A percentile compares a stretch with the other conserved stretches of the same genome.
Evolutionary conservation across 2,329 filamentous ascomycete genomes (phyloP).

Genomic region (Moelleriella libera): DNA sequence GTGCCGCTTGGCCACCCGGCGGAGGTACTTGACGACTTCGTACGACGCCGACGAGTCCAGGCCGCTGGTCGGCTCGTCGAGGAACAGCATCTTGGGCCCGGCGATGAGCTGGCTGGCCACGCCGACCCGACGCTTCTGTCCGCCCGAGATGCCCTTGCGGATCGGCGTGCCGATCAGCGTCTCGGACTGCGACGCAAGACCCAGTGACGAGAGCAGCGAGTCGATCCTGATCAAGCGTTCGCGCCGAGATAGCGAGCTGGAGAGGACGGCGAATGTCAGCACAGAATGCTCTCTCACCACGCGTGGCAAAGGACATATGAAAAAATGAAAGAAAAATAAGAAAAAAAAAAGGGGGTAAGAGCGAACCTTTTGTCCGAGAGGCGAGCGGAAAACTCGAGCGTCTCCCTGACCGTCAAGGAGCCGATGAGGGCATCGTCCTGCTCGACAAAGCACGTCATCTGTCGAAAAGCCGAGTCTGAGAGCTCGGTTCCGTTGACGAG

Average conservation of each 20-base stretch:
- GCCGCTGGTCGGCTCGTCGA: slow-evolving; percentile 76
- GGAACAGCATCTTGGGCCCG: slow-evolving; percentile 64
- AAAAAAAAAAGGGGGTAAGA: neutral
- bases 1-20: slow-evolving; percentile 48
- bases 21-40: slow-evolving; percentile 65
- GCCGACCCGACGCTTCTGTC: slow-evolving; percentile 69
- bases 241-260: slow-evolving; percentile 24
- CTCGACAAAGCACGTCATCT: slow-evolving; percentile 66
- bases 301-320: too few relatives aligned
- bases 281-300: too few relatives aligned
- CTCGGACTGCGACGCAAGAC: slow-evolving; percentile 53
- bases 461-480: slow-evolving; percentile 41
- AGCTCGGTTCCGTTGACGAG: slow-evolving; percentile 46
- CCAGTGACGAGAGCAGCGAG: slow-evolving; percentile 56
- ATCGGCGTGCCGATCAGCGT: slow-evolving; percentile 71
- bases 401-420: slow-evolving; percentile 67
- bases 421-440: slow-evolving; percentile 79
- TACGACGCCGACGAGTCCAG: slow-evolving; percentile 64
- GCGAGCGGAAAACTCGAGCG: slow-evolving; percentile 61
- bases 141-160: slow-evolving; percentile 70
- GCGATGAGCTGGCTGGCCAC: slow-evolving; percentile 74
- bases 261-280: too few relatives aligned
- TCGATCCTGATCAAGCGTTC: slow-evolving; percentile 51
- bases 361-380: slow-evolving; percentile 43
- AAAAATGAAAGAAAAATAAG: neutral